Percentiles rank a stretch among this genome's conserved stretches.
Conservation (phyloP, 352 stramenopile genomes). For the Pythium brachiatum region DNA sequence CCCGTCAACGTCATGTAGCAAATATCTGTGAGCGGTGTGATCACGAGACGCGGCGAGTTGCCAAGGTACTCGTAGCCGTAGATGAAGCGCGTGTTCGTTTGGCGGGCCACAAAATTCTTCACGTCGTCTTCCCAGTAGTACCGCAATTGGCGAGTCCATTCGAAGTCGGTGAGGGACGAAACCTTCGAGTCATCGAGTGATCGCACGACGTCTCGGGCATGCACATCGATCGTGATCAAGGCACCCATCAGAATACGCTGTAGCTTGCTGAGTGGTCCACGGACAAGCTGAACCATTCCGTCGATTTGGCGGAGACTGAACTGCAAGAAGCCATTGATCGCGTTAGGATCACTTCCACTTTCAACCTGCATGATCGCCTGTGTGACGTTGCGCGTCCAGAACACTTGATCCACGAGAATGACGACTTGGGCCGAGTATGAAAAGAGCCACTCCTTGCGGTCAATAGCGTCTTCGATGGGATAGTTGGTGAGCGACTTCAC, state of each 20-base stretch:
- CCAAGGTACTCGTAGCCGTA: constrained; percentile 87
- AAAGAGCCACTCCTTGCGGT: constrained; percentile 89
- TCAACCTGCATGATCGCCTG: constrained; percentile 79
- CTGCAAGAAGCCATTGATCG: constrained; percentile 81
- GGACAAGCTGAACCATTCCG: constrained; percentile 90
- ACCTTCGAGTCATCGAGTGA: constrained; percentile 80
- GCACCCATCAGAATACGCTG: constrained; percentile 90
- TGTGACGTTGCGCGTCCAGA: constrained; percentile 89
- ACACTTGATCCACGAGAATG: constrained; percentile 91
- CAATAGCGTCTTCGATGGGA: constrained; percentile 84
- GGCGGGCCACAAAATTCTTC: constrained; percentile 80
- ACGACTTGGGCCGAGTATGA: constrained; percentile 82
- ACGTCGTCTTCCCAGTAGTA: constrained; percentile 89
- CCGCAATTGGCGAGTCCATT: constrained; percentile 89
- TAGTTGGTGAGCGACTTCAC: constrained; percentile 86
- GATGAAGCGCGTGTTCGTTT: constrained; percentile 84
- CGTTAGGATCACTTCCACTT: constrained; percentile 50
- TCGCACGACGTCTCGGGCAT: constrained; percentile 88
- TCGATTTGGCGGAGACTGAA: constrained; percentile 92
- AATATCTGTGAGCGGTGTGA: constrained; percentile 85
- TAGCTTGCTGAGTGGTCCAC: constrained; percentile 78
- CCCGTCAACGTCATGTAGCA: constrained; percentile 95
- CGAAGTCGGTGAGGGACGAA: constrained; percentile 82
- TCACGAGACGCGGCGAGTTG: constrained; percentile 79
- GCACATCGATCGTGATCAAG: constrained; percentile 91